phyloP scores from a whole-genome alignment of 2,329 filamentous ascomycete genomes.

The Talaromyces piceae region DNA sequence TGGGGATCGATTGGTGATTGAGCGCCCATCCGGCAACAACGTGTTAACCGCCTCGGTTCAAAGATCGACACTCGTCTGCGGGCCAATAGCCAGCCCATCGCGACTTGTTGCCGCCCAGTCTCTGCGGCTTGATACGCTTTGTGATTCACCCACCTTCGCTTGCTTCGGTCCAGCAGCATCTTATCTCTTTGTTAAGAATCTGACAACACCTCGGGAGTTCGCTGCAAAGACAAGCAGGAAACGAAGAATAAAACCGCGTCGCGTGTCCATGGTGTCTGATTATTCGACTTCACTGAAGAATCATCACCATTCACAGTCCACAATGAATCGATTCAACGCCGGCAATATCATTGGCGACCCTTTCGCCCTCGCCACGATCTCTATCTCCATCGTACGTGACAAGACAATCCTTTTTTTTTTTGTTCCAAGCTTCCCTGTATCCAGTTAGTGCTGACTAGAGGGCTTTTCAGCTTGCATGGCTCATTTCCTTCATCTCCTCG shows the following conservation, averaged over 20 bases:
- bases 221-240: not conserved
- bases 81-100: not conserved
- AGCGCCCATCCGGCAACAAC: not conserved
- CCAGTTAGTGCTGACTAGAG: slow-evolving; percentile 16
- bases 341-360: slow-evolving; percentile 94
- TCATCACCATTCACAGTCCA: slow-evolving; percentile 10
- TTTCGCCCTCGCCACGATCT: slow-evolving; percentile 89
- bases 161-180: not conserved
- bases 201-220: not conserved
- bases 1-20: not conserved
- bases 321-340: slow-evolving; percentile 57
- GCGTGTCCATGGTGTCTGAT: not conserved
- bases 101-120: not conserved
- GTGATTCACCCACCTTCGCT: not conserved
- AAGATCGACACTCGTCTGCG: not conserved
- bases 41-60: not conserved
- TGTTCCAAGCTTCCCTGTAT: not conserved
- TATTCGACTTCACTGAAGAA: not conserved
- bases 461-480: slow-evolving; percentile 70
- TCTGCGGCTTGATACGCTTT: not conserved
- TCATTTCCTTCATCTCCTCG: slow-evolving; percentile 82
- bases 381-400: slow-evolving; percentile 75
- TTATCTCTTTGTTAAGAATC: no score
- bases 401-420: not conserved
- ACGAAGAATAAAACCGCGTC: not conserved